A percentile compares a stretch with the other conserved stretches of the same genome.
phyloP scores from a whole-genome alignment of 805 yeast genomes.

The Barnettozyma californica region DNA sequence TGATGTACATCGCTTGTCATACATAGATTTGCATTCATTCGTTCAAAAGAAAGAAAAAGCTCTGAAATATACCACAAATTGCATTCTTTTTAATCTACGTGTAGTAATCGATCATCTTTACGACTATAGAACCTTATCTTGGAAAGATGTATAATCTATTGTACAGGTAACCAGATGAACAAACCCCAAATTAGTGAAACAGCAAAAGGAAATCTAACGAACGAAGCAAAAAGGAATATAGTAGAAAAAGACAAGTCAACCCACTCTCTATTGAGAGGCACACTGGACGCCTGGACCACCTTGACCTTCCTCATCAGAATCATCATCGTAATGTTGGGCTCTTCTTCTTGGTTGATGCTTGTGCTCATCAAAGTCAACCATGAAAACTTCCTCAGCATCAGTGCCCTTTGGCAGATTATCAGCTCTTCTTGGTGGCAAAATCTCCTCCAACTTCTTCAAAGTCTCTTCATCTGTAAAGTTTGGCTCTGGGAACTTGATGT shows the following conservation, averaged over 20 bases:
- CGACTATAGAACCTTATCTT: not conserved
- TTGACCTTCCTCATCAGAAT: slow-evolving; percentile 53
- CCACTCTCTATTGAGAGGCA: slow-evolving; percentile 69
- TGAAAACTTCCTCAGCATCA: slow-evolving; percentile 73
- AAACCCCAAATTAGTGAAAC: not conserved
- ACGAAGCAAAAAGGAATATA: not conserved
- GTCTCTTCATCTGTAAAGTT: slow-evolving; percentile 73
- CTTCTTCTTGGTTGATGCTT: slow-evolving; percentile 44
- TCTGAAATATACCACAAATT: not conserved
- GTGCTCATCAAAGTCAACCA: slow-evolving; percentile 62
- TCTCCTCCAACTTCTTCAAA: slow-evolving; percentile 62
- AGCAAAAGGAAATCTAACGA: not conserved
- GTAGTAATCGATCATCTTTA: not conserved
- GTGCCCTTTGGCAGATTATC: slow-evolving; percentile 61
- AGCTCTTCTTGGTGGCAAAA: slow-evolving; percentile 68
- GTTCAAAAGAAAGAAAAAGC: not conserved
- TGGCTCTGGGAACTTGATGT: slow-evolving; percentile 78
- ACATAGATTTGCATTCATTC: not conserved
- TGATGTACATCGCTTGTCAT: not conserved
- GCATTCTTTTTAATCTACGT: not conserved
- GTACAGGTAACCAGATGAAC: slow-evolving; percentile 3
- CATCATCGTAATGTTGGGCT: slow-evolving; percentile 41
- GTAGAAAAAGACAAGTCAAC: not conserved
- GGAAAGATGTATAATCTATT: slow-evolving; percentile 4
- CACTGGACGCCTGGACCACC: slow-evolving; percentile 82